A percentile compares a stretch with the other conserved stretches of the same genome.
phyloP scores from a whole-genome alignment of 139 green algal genomes.

The Micromonas pusilla region DNA sequence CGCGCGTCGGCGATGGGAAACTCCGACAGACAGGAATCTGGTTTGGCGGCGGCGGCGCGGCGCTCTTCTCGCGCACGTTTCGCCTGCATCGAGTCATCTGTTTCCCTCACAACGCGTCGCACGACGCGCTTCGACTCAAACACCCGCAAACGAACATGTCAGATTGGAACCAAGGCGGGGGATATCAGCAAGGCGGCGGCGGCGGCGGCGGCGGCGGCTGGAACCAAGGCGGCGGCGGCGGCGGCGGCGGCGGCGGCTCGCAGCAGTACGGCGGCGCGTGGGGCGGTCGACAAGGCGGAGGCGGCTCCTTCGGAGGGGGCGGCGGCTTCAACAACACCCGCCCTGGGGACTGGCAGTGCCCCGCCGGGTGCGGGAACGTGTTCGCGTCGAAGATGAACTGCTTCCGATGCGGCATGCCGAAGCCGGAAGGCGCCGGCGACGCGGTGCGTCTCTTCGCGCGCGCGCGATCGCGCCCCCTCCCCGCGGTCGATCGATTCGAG shows the following conservation, averaged over 20 bases:
- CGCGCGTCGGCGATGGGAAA: too few species aligned
- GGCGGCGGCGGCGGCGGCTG: not conserved
- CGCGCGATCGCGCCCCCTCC: too few species aligned
- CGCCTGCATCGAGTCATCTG: too few species aligned
- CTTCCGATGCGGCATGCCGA: conserved; percentile 6
- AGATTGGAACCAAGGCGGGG: not conserved
- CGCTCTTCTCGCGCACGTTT: too few species aligned
- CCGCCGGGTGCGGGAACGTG: conserved; percentile 9
- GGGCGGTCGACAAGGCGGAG: not conserved
- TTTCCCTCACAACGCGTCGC: too few species aligned
- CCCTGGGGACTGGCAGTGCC: conserved; percentile 14
- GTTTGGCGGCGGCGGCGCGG: too few species aligned
- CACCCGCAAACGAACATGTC: too few species aligned
- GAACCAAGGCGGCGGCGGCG: not conserved
- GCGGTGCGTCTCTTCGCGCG: not conserved
- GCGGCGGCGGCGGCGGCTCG: not conserved
- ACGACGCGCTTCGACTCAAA: too few species aligned
- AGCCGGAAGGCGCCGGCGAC: not conserved
- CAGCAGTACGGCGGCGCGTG: not conserved
- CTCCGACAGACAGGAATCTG: too few species aligned
- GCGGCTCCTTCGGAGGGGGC: not conserved
- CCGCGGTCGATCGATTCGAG: too few species aligned
- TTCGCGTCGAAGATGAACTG: conserved; percentile 17
- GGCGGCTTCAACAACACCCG: not conserved
- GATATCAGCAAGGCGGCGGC: not conserved